phyloP scores from a whole-genome alignment of 2,329 filamentous ascomycete species.

The Chaetomium strumarium region DNA sequence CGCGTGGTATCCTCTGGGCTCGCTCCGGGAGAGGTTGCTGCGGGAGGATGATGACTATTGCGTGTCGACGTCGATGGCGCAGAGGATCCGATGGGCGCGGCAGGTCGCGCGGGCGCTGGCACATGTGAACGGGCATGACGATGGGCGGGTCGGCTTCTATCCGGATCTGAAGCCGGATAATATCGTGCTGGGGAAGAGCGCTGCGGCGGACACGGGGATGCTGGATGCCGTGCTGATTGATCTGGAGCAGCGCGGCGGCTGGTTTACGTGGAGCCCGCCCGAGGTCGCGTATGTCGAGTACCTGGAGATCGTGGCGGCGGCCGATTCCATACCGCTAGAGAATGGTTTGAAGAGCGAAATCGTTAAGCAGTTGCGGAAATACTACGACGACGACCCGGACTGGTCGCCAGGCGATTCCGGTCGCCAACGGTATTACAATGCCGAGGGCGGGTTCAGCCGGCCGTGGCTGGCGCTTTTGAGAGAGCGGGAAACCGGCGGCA shows the following conservation, averaged over 20 bases:
- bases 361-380: constrained; percentile 2
- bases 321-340: neutral
- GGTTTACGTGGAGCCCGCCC: constrained; percentile 26
- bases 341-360: constrained; percentile 4
- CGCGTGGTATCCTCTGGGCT: constrained; percentile 20
- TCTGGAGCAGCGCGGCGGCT: constrained; percentile 26
- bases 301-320: constrained; percentile 19
- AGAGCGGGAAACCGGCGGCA: neutral
- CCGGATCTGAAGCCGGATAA: constrained; percentile 27
- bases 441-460: constrained; percentile 20
- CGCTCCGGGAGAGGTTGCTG: constrained; percentile 16
- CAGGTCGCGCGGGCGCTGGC: constrained; percentile 21
- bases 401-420: constrained; percentile 14
- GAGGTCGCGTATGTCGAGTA: constrained; percentile 26
- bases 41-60: constrained; percentile 1
- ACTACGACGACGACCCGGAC: constrained; percentile 10
- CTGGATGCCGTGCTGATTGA: constrained; percentile 23
- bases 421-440: constrained; percentile 10
- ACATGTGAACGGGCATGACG: constrained; percentile 16
- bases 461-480: constrained; percentile 21
- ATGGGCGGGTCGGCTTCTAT: constrained; percentile 17
- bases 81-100: constrained; percentile 18
- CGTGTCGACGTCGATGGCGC: neutral
- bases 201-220: neutral
- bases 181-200: constrained; percentile 17